These are phyloP conservation scores for Termitomyces sp. DNA, from an alignment of 768 basidiomycete genomes.

Conservation along the genomic window DNA sequence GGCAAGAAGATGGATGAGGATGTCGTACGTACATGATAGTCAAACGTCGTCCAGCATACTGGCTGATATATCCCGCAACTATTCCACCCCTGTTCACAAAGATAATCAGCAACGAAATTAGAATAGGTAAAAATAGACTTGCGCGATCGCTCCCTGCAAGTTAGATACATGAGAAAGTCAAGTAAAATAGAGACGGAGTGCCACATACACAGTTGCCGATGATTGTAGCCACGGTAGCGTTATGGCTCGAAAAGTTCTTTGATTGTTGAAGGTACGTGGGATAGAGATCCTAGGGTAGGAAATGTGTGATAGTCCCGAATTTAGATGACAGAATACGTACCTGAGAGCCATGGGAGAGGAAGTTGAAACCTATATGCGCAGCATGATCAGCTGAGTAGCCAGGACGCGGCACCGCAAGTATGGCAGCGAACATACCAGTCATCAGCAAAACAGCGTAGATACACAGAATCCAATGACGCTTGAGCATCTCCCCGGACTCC, in stretches of 20 bases:
- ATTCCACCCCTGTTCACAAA: slow-evolving; percentile 11
- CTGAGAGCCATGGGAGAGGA: slow-evolving; percentile 49
- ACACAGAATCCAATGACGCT: slow-evolving; percentile 74
- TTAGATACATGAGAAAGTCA: neutral
- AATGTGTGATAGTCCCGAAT: neutral
- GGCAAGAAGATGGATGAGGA: neutral
- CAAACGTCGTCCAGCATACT: slow-evolving; percentile 17
- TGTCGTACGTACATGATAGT: slow-evolving; percentile 16
- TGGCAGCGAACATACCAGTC: slow-evolving; percentile 9
- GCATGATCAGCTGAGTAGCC: neutral
- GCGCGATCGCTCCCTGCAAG: slow-evolving; percentile 17
- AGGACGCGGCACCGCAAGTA: neutral
- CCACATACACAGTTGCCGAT: slow-evolving; percentile 48
- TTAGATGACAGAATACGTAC: slow-evolving; percentile 23
- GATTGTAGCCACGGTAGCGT: slow-evolving; percentile 61
- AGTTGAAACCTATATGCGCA: slow-evolving; percentile 40
- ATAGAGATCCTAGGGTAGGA: slow-evolving; percentile 41
- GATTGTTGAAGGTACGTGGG: slow-evolving; percentile 54
- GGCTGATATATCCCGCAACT: slow-evolving; percentile 15
- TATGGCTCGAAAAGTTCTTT: slow-evolving; percentile 44
- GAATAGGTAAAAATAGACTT: neutral
- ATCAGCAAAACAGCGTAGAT: slow-evolving; percentile 61
- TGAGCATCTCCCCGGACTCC: slow-evolving; percentile 75
- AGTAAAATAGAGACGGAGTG: neutral
- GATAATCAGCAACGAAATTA: neutral